Conservation (phyloP, 73 alveolate genomes). For the Breviolum minutum region DNA sequence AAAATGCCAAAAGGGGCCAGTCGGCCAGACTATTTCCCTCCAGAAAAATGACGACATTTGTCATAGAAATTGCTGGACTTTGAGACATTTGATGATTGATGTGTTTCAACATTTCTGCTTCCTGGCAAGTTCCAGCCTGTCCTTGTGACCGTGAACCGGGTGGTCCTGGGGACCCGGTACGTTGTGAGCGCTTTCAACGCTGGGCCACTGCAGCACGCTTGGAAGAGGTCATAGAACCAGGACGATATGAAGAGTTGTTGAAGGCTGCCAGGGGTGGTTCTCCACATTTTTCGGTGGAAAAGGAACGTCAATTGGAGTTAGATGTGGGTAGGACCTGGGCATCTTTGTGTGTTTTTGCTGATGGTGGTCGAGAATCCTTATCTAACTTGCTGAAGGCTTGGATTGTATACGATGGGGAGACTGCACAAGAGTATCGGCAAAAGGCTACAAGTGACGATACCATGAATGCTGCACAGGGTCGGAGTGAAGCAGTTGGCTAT, state of each 20-base stretch:
- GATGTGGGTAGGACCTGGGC: slow-evolving; percentile 91
- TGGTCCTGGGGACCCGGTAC: not conserved
- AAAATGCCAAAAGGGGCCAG: too few species aligned
- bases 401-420: slow-evolving; percentile 63
- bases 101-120: not conserved
- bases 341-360: slow-evolving; percentile 47
- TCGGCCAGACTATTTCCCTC: too few species aligned
- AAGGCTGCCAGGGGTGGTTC: slow-evolving; percentile 12
- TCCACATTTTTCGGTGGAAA: slow-evolving; percentile 34
- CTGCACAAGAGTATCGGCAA: slow-evolving; percentile 61
- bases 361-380: slow-evolving; percentile 56
- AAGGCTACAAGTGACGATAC: not conserved
- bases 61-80: too few species aligned
- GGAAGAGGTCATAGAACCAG: slow-evolving; percentile 19
- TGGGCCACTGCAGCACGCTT: not conserved
- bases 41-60: too few species aligned
- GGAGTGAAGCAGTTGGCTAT: slow-evolving; percentile 71
- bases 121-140: slow-evolving; percentile 42
- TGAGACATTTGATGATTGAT: not conserved
- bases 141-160: slow-evolving; percentile 34
- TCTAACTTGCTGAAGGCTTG: slow-evolving; percentile 80
- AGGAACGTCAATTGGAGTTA: slow-evolving; percentile 62
- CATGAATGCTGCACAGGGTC: not conserved
- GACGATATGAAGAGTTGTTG: slow-evolving; percentile 16
- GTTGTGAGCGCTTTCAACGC: slow-evolving; percentile 9